Base-by-base conservation (phyloP, 1,284 basidiomycete species). In the Phylloporus gajari region DNA sequence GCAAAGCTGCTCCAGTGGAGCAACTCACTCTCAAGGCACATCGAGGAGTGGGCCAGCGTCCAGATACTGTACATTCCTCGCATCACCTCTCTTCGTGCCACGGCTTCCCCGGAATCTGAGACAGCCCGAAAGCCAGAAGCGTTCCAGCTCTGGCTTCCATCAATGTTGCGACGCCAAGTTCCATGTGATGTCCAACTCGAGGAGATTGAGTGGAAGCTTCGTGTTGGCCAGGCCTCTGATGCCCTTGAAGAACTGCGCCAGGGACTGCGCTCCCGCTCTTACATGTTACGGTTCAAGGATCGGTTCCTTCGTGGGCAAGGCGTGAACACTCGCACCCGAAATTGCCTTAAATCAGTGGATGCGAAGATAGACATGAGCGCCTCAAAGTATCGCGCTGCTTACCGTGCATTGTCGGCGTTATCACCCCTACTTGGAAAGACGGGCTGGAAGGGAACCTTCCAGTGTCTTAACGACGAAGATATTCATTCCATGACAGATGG, bases 61-160 rank as follows among this genome's bases (percentile, higher is more conserved):
- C 75, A 76, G 32, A 27, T 25, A 1, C 13, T 76, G 27, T 76
- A 76, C 30, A 71, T 74, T 35, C 72, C 58, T 59, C 5, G 32
- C 19, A n/a, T 59, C 30, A 25, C 58, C 17, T 32, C 58, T 12
- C 32, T 59, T 32, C 32, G 32, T 9, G 17, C 32, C 32, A 21
- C 5, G 32, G 30, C 7, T 13, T 27, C 32, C 27, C 32, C 27
- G 7, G 32, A 59, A n/a, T 19, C 8, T 3, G 5, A 15, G 15
- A 35, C 21, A 23, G 32, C 7, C 58, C 58, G 9, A n/a, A 21
- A 59, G 27, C 58, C 58, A 19, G 23, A 59, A 59, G 58, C 32
- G 4, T 19, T 59, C 21, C 32, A 21, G 12, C 58, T 59, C 25
- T 59, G 58, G 32, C 8, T 66, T 38, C 46, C 40, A 56, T 40